A percentile compares a stretch with the other conserved stretches of the same genome.
These are phyloP conservation scores for Naganishia sp. DNA, from an alignment of 1,284 basidiomycete genomes.

Conservation along the genomic window DNA sequence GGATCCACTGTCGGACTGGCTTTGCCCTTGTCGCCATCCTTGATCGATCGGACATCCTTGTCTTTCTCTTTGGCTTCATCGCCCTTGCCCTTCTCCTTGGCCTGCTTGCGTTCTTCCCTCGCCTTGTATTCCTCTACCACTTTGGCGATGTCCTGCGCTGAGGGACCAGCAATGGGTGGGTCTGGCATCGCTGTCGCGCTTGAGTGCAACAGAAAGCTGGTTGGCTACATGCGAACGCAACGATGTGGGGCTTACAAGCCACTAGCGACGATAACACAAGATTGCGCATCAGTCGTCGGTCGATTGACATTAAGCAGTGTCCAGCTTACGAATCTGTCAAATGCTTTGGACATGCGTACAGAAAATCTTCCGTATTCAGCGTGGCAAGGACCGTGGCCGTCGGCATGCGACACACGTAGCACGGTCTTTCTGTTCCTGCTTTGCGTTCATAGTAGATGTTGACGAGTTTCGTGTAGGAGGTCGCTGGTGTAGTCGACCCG, in stretches of 20 bases:
- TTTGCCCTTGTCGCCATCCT: slow-evolving; percentile 32
- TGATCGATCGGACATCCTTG: slow-evolving; percentile 9
- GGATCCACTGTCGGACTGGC: neutral
- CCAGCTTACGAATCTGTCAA: slow-evolving; percentile 48
- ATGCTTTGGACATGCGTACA: slow-evolving; percentile 52
- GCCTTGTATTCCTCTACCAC: slow-evolving; percentile 50
- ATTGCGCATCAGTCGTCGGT: neutral
- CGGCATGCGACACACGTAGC: slow-evolving; percentile 50
- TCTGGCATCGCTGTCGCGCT: slow-evolving; percentile 47
- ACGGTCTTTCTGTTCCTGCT: slow-evolving; percentile 47
- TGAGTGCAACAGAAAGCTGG: slow-evolving; percentile 2
- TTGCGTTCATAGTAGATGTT: slow-evolving; percentile 54
- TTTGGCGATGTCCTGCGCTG: slow-evolving; percentile 51
- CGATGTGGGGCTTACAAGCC: slow-evolving; percentile 35
- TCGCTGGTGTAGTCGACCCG: neutral
- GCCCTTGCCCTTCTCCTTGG: slow-evolving; percentile 39
- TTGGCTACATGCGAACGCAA: neutral
- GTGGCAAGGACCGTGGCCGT: slow-evolving; percentile 51
- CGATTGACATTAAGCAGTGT: neutral
- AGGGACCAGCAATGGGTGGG: slow-evolving; percentile 39
- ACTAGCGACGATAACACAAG: slow-evolving; percentile 4
- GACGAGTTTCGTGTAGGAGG: slow-evolving; percentile 13
- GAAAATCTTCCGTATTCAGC: slow-evolving; percentile 49
- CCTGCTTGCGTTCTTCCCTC: slow-evolving; percentile 41
- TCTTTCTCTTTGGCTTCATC: slow-evolving; percentile 33